Conservation (phyloP, 257 asterid genomes). For the Coffea eugenioides region DNA sequence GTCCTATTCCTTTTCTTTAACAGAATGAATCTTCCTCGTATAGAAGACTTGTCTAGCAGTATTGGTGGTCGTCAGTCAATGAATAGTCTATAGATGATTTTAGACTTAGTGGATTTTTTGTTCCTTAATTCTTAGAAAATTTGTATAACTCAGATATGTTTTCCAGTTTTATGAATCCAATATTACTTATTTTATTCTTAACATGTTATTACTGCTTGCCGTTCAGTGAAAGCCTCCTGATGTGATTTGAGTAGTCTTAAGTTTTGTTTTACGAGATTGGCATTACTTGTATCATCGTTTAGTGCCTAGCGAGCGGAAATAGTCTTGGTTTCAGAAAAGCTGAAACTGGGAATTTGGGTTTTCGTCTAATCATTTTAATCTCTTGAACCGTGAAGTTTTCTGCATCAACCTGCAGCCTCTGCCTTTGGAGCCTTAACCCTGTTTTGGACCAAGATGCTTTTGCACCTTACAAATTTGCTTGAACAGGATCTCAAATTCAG, state of each 20-base stretch:
- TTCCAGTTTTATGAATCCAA: not conserved
- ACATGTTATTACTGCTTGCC: not conserved
- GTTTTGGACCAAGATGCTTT: too few species aligned
- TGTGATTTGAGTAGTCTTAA: not conserved
- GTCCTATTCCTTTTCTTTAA: not conserved
- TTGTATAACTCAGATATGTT: not conserved
- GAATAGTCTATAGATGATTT: conserved; percentile 4
- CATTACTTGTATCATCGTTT: not conserved
- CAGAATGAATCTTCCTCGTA: conserved; percentile 1
- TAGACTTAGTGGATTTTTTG: not conserved
- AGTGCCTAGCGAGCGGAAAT: not conserved
- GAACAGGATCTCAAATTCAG: too few species aligned
- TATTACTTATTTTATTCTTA: conserved; percentile 1
- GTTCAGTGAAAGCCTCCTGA: not conserved
- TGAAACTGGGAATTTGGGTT: not conserved
- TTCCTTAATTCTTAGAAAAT: not conserved
- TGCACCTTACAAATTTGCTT: too few species aligned
- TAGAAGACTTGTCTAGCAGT: conserved; percentile 1
- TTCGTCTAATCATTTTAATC: not conserved
- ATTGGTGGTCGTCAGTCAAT: conserved; percentile 16
- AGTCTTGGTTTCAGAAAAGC: not conserved
- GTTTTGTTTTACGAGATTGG: not conserved
- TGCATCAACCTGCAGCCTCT: not conserved
- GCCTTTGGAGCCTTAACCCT: not conserved
- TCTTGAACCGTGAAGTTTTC: too few species aligned